Percentiles rank a stretch among this genome's conserved stretches.
Evolutionary conservation across 768 basidiomycete genomes (phyloP).

Genomic region (Mycena epipterygia): DNA sequence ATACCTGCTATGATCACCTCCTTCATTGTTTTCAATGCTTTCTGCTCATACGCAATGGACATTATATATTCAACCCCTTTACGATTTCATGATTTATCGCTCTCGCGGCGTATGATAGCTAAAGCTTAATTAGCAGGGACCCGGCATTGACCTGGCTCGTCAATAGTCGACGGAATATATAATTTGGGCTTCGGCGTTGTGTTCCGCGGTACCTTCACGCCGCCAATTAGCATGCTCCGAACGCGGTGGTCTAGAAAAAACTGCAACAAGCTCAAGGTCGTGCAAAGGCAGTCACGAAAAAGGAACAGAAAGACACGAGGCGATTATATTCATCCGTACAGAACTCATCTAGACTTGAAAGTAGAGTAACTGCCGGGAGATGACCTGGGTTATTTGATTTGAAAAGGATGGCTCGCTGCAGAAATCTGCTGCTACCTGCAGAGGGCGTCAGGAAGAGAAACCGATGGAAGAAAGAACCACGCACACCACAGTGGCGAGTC

Average conservation of each 20-base stretch:
- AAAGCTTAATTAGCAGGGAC: too few relatives aligned
- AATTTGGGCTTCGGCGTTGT: too few relatives aligned
- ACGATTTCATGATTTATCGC: background rate
- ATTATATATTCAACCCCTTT: conserved; percentile 1
- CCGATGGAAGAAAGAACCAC: background rate
- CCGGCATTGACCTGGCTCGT: too few relatives aligned
- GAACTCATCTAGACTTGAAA: background rate
- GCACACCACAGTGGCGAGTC: background rate
- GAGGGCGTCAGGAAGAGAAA: background rate
- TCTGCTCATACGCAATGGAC: conserved; percentile 18
- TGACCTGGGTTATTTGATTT: conserved; percentile 35
- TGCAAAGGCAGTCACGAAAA: background rate
- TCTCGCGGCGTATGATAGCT: background rate
- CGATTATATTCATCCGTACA: conserved; percentile 14
- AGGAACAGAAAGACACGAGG: background rate
- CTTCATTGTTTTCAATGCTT: conserved; percentile 16
- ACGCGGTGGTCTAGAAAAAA: too few relatives aligned
- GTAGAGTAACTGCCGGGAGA: conserved; percentile 4
- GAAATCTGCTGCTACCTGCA: too few relatives aligned
- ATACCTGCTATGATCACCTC: conserved; percentile 34
- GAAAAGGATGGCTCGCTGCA: conserved; percentile 2
- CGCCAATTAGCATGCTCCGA: too few relatives aligned
- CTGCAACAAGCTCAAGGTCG: too few relatives aligned
- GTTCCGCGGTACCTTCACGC: too few relatives aligned
- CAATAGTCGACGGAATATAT: too few relatives aligned